Percentiles rank a stretch among this genome's conserved stretches.
phyloP scores from a whole-genome alignment of 768 basidiomycete species.

The Leccinum subgranulosum region DNA sequence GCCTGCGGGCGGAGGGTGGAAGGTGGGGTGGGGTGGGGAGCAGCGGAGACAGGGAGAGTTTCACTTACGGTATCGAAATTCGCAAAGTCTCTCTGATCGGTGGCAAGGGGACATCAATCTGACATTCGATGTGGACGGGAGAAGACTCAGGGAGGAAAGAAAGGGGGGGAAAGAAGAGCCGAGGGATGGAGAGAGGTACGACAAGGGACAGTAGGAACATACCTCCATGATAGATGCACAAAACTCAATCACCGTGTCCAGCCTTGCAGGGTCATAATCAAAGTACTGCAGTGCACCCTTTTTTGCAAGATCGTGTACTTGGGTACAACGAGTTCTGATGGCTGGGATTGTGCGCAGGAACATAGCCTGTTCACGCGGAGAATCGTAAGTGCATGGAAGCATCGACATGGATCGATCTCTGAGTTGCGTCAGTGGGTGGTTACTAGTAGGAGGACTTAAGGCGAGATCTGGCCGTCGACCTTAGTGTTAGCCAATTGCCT shows the following conservation, averaged over 20 bases:
- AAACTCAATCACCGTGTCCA: slow-evolving; percentile 65
- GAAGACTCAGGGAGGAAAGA: not conserved
- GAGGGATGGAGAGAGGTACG: not conserved
- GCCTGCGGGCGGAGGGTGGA: slow-evolving; percentile 7
- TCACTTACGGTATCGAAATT: slow-evolving; percentile 55
- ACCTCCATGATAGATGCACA: slow-evolving; percentile 80
- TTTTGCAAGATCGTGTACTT: slow-evolving; percentile 76
- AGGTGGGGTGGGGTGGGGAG: not conserved
- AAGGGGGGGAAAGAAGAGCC: not conserved
- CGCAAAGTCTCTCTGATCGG: slow-evolving; percentile 75
- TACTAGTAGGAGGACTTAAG: too few species aligned
- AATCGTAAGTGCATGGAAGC: slow-evolving; percentile 6
- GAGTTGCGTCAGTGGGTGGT: not conserved
- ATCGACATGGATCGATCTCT: slow-evolving; percentile 5
- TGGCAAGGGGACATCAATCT: not conserved
- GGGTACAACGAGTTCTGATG: slow-evolving; percentile 82
- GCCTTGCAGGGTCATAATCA: slow-evolving; percentile 76
- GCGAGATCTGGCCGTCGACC: not conserved
- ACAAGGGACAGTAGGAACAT: not conserved
- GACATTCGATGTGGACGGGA: slow-evolving; percentile 2
- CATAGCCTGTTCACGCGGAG: slow-evolving; percentile 34
- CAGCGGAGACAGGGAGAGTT: not conserved
- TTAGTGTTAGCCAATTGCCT: not conserved
- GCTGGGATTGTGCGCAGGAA: slow-evolving; percentile 86
- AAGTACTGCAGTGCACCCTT: slow-evolving; percentile 80